Conservation (phyloP, 1,284 basidiomycete species). For the Puccinia coronata region DNA sequence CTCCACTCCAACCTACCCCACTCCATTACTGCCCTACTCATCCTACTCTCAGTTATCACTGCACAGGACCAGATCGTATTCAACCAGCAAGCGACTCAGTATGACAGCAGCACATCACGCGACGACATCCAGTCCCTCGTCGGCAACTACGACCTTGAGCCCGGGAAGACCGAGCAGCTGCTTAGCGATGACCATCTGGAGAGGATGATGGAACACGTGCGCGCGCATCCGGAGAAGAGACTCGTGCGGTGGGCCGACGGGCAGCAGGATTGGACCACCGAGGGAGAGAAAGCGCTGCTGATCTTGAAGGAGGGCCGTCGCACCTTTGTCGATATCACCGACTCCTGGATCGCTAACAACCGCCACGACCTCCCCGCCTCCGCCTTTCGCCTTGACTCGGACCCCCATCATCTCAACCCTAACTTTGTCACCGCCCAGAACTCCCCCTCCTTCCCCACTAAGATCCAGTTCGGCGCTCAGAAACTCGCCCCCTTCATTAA, state of each 20-base stretch:
- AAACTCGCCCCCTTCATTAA: background rate
- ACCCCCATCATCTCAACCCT: background rate
- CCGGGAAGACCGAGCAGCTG: background rate
- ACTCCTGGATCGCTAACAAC: conserved; percentile 39
- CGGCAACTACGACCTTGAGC: too few relatives aligned
- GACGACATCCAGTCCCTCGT: too few relatives aligned
- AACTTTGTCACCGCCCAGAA: conserved; percentile 26
- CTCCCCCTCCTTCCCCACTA: conserved; percentile 38
- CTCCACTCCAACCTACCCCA: background rate
- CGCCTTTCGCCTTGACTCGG: background rate
- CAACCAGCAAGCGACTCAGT: background rate
- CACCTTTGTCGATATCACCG: conserved; percentile 56
- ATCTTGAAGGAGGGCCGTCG: conserved; percentile 49
- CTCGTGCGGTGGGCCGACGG: conserved; percentile 51
- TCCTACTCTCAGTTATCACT: background rate
- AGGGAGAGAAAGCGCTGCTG: conserved; percentile 56
- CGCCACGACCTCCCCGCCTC: conserved; percentile 2
- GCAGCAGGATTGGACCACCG: conserved; percentile 51
- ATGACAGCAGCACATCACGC: too few relatives aligned
- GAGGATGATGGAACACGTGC: conserved; percentile 52
- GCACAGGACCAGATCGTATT: background rate
- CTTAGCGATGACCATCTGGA: conserved; percentile 13
- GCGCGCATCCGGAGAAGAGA: conserved; percentile 52
- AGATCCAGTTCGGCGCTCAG: conserved; percentile 49
- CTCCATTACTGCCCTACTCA: background rate